Evolutionary conservation across 2,329 filamentous ascomycete genomes (phyloP), one percentile per base, ranked within the genome.

Genomic region (Penicillium rolfsii): DNA sequence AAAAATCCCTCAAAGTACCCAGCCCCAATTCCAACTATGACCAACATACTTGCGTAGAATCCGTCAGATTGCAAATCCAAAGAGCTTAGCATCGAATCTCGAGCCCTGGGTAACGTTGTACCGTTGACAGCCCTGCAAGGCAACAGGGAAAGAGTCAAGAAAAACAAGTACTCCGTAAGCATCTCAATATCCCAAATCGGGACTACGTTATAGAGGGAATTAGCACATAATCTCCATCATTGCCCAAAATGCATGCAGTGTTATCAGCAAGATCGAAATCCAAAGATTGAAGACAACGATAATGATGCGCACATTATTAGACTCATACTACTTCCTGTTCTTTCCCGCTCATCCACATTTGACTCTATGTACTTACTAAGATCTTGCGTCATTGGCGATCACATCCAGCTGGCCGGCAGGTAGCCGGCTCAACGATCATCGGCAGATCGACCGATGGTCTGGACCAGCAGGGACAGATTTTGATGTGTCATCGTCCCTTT

Each of bases 401-500:
- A 12, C 12, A 12, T 12, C 40, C 30, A 33, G 5, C 30, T 55
- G 35, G 40, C 57, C 43, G 59, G 36, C 52, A 28, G 36, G 54
- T 55, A 57, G 41, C 58, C 57, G 55, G 61, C 48, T 22, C 55
- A 52, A 35, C 30, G 19, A 40, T 52, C 12, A 19, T 33, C 24
- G 49, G 61, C 55, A 50, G 59, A 64, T 65, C 67, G 50, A 57
- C 26, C 28, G 30, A n/a, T 9, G 46, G 46, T 49, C 46, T 49
- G 28, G 67, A 63, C 65, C 65, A 24, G 41, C 52, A 26, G 26
- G 24, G 16, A 16, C 3, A 26, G 60, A 57, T 64, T 61, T 59
- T 68, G 52, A 67, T 69, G 67, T 69, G 67, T 68, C 66, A 69
- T 67, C 43, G 14, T 46, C 43, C 45, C 9, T 48, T 57, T 48